Evolutionary conservation across 2,329 filamentous ascomycete species (phyloP), one percentile per base, ranked within the genome.

Genomic region (Mycosphaerella sp.): DNA sequence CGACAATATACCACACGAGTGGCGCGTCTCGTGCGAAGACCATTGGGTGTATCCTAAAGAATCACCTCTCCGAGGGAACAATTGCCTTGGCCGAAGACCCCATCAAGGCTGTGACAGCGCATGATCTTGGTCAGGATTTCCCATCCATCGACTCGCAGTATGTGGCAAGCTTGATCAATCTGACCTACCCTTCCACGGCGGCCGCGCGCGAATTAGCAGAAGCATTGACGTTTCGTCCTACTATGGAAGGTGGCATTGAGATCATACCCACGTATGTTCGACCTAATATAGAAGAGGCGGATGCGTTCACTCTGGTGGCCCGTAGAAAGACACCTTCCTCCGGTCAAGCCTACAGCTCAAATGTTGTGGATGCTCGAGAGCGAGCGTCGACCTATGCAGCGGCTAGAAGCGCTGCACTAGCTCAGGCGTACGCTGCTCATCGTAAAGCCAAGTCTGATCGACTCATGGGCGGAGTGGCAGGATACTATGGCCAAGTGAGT

Each of bases 391-490:
- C 52, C 4, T 72, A 79, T 50, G 69, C 73, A 42, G 65, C 70
- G 4, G 74, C 75, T 35, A 71, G 78, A 12, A 67, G 69, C 18
- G 66, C 70, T 4, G 80, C 80, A 10, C 80, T 82, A 59, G 67
- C 67, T 3, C 76, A 84, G 68, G 83, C 83, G 3, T 72, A 74
- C 8, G 69, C 74, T 7, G 79, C 80, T 1, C 79, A 80, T 61
- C 77, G 80, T 30, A 78, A 75, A 59, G 78, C 79, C 14, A 83
- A 79, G 59, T 89, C 87, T 0, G 81, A 89, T 55, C 84, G 77
- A 0, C 72, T 91, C 2, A 89, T 87, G 73, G 80, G 83, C 17
- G 86, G 84, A 51, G 90, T 81, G 1, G 87, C 87, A 7, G 81
- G 78, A 0, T 87, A 87, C 65, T 95, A 95, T 66, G 77, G 82